Percentiles rank a stretch among this genome's conserved stretches.
Evolutionary conservation across 805 yeast genomes (phyloP).

Genomic region (Saturnispora galanensis): DNA sequence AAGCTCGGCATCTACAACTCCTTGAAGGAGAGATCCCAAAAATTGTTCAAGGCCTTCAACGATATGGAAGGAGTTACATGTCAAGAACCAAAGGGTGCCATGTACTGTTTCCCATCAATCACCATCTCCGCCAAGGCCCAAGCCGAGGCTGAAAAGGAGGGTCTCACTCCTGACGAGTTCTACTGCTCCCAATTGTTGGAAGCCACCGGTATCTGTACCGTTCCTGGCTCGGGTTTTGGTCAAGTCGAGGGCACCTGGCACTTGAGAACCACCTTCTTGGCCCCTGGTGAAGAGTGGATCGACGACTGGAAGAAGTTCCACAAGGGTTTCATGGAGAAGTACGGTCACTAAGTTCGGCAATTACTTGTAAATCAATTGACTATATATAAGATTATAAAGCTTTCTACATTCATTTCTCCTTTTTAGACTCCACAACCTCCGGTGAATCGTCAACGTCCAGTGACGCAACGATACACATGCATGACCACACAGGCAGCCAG

Average conservation of each 20-base stretch:
- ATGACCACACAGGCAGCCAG: conserved; percentile 79
- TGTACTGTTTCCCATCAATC: conserved; percentile 88
- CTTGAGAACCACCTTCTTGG: conserved; percentile 90
- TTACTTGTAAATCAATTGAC: background rate
- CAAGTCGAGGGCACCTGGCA: conserved; percentile 86
- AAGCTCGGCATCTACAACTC: conserved; percentile 50
- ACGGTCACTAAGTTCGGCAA: conserved; percentile 18
- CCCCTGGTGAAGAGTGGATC: conserved; percentile 92
- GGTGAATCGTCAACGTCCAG: conserved; percentile 16
- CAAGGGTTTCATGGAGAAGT: conserved; percentile 52
- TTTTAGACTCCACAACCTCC: conserved; percentile 6
- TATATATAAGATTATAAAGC: background rate
- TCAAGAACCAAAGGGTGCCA: conserved; percentile 91
- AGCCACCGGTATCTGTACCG: conserved; percentile 89
- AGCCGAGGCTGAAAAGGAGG: conserved; percentile 45
- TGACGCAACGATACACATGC: conserved; percentile 18
- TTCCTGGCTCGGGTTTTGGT: conserved; percentile 97
- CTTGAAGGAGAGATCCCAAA: conserved; percentile 51
- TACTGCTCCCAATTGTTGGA: conserved; percentile 82
- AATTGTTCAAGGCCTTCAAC: conserved; percentile 60
- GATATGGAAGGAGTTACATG: conserved; percentile 76
- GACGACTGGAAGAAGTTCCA: conserved; percentile 74
- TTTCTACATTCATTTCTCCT: conserved; percentile 7
- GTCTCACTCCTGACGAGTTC: conserved; percentile 69
- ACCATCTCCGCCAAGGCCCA: conserved; percentile 55